These are phyloP conservation scores for Alternaria dauci DNA, from an alignment of 2,329 filamentous ascomycete genomes.

Conservation along the genomic window DNA sequence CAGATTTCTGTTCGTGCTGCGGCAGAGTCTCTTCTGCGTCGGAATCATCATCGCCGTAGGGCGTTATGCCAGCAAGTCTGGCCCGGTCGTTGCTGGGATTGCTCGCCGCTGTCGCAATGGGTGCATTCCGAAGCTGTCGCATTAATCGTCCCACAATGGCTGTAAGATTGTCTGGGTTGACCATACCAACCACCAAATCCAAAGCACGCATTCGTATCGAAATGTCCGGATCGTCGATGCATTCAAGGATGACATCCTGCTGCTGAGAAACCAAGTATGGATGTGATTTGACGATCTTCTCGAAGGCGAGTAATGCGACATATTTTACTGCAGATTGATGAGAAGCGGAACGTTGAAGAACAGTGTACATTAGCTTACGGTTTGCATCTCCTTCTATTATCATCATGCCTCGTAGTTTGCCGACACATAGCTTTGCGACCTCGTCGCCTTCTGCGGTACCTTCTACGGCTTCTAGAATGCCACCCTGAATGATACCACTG, in stretches of 20 bases:
- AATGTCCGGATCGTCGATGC: conserved; percentile 94
- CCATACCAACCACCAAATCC: conserved; percentile 92
- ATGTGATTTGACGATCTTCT: conserved; percentile 90
- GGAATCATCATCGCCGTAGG: conserved; percentile 64
- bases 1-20: conserved; percentile 59
- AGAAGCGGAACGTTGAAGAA: conserved; percentile 20
- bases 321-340: conserved; percentile 78
- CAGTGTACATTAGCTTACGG: conserved; percentile 62
- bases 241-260: conserved; percentile 95
- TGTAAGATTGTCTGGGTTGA: conserved; percentile 84
- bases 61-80: conserved; percentile 54
- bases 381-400: conserved; percentile 94
- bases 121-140: conserved; percentile 77
- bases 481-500: conserved; percentile 96
- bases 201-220: conserved; percentile 93
- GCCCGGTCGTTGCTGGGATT: conserved; percentile 59
- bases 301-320: conserved; percentile 92
- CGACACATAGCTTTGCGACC: conserved; percentile 89
- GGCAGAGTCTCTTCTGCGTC: conserved; percentile 64
- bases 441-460: conserved; percentile 85
- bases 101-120: conserved; percentile 61
- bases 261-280: conserved; percentile 88
- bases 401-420: conserved; percentile 92
- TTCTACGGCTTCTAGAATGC: conserved; percentile 84
- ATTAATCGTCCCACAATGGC: conserved; percentile 86